These are phyloP conservation scores for Xylariaceae sp. DNA, from an alignment of 2,329 filamentous ascomycete species.

Conservation along the genomic window DNA sequence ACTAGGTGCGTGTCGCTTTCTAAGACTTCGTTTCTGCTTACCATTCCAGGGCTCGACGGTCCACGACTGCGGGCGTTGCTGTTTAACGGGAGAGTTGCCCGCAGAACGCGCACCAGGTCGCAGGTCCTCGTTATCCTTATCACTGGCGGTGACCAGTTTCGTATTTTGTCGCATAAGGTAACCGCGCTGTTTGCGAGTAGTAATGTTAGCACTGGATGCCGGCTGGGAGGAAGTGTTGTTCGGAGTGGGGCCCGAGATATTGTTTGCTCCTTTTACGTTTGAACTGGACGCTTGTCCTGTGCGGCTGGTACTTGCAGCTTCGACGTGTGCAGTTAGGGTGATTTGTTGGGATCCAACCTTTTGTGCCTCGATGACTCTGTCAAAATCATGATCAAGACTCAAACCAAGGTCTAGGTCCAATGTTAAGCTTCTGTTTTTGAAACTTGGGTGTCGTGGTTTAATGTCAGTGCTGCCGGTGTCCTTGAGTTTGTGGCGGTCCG, in stretches of 20 bases:
- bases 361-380: conserved; percentile 90
- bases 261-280: conserved; percentile 10
- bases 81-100: conserved; percentile 65
- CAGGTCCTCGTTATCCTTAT: conserved; percentile 57
- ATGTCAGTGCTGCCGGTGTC: conserved; percentile 38
- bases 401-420: conserved; percentile 77
- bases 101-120: conserved; percentile 52
- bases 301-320: conserved; percentile 26
- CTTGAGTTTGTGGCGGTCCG: conserved; percentile 46
- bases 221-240: conserved; percentile 19
- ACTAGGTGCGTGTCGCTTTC: conserved; percentile 47
- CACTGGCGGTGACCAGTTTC: conserved; percentile 90
- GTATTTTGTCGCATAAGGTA: conserved; percentile 99
- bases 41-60: conserved; percentile 96
- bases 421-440: conserved; percentile 77
- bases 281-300: conserved; percentile 44
- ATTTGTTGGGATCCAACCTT: conserved; percentile 66
- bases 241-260: conserved; percentile 22
- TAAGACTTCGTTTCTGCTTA: conserved; percentile 59
- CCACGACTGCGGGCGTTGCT: conserved; percentile 80
- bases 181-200: conserved; percentile 71
- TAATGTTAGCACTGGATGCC: conserved; percentile 56
- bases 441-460: conserved; percentile 61
- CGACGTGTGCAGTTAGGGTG: conserved; percentile 21
- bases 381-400: conserved; percentile 86